These are phyloP conservation scores for Oryza punctata DNA, from an alignment of 176 grass and related monocot genomes.

Conservation along the genomic window DNA sequence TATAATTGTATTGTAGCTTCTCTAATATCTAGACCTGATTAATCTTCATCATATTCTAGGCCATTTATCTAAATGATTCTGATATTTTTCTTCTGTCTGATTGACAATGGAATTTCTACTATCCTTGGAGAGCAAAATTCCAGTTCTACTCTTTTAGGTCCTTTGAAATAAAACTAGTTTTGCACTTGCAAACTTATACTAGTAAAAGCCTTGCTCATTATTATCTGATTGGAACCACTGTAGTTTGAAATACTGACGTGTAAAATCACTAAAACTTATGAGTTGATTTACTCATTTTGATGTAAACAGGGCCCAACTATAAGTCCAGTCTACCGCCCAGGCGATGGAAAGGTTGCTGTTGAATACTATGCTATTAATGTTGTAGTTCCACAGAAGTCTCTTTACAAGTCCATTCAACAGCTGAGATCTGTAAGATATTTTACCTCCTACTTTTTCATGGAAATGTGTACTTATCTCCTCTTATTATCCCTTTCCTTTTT, in stretches of 20 bases:
- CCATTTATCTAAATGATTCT: not conserved
- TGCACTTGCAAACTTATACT: not conserved
- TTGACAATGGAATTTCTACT: not conserved
- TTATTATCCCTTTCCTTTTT: not conserved
- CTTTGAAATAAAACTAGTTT: not conserved
- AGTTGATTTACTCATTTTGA: slow-evolving; percentile 39
- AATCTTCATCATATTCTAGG: not conserved
- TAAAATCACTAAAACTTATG: not conserved
- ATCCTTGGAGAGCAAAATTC: not conserved
- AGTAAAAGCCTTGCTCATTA: slow-evolving; percentile 10
- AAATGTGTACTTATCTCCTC: not conserved
- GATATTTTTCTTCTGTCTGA: not conserved
- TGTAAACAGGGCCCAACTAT: slow-evolving; percentile 87
- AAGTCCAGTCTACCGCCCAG: slow-evolving; percentile 73
- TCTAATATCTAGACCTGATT: slow-evolving; percentile 9
- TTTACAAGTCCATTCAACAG: slow-evolving; percentile 95
- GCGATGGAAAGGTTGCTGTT: slow-evolving; percentile 63
- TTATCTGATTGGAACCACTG: not conserved
- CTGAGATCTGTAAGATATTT: slow-evolving; percentile 73
- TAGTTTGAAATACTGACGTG: slow-evolving; percentile 24
- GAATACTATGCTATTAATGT: slow-evolving; percentile 90
- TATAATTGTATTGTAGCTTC: not conserved
- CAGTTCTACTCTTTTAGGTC: not conserved
- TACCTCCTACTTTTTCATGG: slow-evolving; percentile 5
- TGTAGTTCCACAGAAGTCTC: slow-evolving; percentile 75